Conservation (phyloP, 352 stramenopile genomes). For the Globisporangium cylindrosporum region DNA sequence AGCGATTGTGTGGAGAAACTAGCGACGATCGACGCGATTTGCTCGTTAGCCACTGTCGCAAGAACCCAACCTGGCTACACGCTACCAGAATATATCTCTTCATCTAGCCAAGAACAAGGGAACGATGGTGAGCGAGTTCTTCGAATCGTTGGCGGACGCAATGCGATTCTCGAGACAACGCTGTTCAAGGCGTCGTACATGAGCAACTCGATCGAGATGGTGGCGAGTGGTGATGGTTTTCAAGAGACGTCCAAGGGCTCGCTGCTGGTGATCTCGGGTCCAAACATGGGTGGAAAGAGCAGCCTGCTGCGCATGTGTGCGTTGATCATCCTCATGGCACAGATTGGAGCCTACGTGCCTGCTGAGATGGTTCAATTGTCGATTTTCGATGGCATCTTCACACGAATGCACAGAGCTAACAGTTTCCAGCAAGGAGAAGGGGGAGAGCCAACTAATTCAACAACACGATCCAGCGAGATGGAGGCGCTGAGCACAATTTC, state of each 20-base stretch:
- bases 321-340: slow-evolving; percentile 61
- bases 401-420: slow-evolving; percentile 55
- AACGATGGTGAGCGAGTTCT: slow-evolving; percentile 11
- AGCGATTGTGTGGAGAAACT: slow-evolving; percentile 46
- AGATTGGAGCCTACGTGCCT: slow-evolving; percentile 65
- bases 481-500: slow-evolving; percentile 28
- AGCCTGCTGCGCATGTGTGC: slow-evolving; percentile 62
- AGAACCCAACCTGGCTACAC: slow-evolving; percentile 46
- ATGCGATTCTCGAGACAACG: slow-evolving; percentile 56
- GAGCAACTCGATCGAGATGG: slow-evolving; percentile 33
- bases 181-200: slow-evolving; percentile 33
- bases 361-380: slow-evolving; percentile 33
- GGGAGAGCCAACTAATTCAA: background rate
- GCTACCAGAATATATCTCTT: slow-evolving; percentile 22
- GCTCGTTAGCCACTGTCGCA: slow-evolving; percentile 52
- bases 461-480: slow-evolving; percentile 16
- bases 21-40: slow-evolving; percentile 57
- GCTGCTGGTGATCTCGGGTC: slow-evolving; percentile 63
- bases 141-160: slow-evolving; percentile 48
- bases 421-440: slow-evolving; percentile 12
- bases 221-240: background rate
- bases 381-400: slow-evolving; percentile 65
- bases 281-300: slow-evolving; percentile 86
- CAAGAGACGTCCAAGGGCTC: slow-evolving; percentile 4
- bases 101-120: background rate